These are phyloP conservation scores for Metarhizium robertsii DNA, from an alignment of 2,329 filamentous ascomycete species.

Conservation along the genomic window DNA sequence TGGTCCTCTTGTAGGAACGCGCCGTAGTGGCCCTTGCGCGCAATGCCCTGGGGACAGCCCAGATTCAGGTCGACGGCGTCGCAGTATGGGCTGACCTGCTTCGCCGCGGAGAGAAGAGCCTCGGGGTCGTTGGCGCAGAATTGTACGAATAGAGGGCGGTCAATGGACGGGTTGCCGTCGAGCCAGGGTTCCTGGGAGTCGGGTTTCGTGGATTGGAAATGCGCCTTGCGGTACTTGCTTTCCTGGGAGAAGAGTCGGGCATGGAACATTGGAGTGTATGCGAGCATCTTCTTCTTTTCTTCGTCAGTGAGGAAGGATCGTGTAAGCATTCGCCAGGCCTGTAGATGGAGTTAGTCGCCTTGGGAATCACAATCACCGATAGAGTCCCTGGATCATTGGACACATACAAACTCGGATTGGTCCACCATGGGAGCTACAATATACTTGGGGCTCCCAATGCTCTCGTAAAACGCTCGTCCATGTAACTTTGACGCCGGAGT, in stretches of 20 bases:
- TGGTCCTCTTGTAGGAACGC: constrained; percentile 93
- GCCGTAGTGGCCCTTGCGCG: constrained; percentile 81
- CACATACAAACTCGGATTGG: constrained; percentile 86
- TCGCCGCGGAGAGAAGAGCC: constrained; percentile 70
- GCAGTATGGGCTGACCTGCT: constrained; percentile 73
- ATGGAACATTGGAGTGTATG: constrained; percentile 95
- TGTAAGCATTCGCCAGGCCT: constrained; percentile 97
- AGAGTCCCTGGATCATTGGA: neutral
- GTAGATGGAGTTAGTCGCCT: neutral
- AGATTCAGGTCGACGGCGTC: constrained; percentile 94
- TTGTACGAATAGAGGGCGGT: constrained; percentile 88
- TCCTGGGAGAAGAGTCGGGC: constrained; percentile 77
- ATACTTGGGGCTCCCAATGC: constrained; percentile 82
- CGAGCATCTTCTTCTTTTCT: constrained; percentile 58
- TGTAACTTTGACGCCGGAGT: constrained; percentile 49
- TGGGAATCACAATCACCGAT: neutral
- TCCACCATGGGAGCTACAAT: constrained; percentile 97
- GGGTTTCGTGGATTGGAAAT: constrained; percentile 62
- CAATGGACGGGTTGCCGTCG: constrained; percentile 76
- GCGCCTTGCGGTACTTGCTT: constrained; percentile 63
- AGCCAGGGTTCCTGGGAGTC: constrained; percentile 44
- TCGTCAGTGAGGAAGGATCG: constrained; percentile 74
- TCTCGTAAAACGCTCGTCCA: constrained; percentile 88
- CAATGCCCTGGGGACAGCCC: constrained; percentile 93
- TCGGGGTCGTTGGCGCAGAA: constrained; percentile 87